Percentiles rank a stretch among this genome's conserved stretches.
These are phyloP conservation scores for Colletotrichum scovillei DNA, from an alignment of 2,329 filamentous ascomycete species.

Conservation along the genomic window DNA sequence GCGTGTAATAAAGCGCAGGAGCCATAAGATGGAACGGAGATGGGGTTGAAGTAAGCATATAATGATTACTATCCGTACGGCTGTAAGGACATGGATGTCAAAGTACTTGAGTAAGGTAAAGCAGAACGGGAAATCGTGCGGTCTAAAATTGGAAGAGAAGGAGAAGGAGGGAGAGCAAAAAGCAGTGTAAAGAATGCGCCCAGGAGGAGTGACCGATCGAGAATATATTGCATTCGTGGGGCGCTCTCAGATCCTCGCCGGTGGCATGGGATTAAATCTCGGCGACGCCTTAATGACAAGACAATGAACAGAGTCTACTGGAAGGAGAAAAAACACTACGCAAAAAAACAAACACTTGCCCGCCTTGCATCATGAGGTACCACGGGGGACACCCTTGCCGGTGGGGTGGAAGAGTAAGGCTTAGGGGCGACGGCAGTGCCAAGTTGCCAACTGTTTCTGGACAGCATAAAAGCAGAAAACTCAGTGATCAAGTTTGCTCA, in stretches of 20 bases:
- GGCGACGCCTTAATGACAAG: not conserved
- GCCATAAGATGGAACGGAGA: not conserved
- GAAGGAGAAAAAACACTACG: not conserved
- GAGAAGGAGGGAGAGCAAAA: not conserved
- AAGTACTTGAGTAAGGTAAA: not conserved
- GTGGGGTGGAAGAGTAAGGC: not conserved
- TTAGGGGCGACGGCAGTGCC: not conserved
- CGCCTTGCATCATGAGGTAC: constrained; percentile 9
- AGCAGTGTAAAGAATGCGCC: not conserved
- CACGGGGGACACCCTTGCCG: constrained; percentile 14
- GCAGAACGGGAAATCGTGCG: too few relatives aligned
- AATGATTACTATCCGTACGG: not conserved
- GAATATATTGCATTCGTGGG: constrained; percentile 2
- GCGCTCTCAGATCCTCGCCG: not conserved
- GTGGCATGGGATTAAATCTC: not conserved
- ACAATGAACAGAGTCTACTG: not conserved
- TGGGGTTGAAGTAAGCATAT: constrained; percentile 1
- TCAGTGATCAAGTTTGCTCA: constrained; percentile 8
- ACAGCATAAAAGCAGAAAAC: not conserved
- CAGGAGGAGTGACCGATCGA: not conserved
- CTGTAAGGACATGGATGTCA: not conserved
- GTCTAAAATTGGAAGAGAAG: not conserved
- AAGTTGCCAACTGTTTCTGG: not conserved
- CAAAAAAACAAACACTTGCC: not conserved
- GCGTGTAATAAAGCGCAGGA: not conserved